Evolutionary conservation across 345 rosid species (phyloP).

Genomic region (Camelina laxa): DNA sequence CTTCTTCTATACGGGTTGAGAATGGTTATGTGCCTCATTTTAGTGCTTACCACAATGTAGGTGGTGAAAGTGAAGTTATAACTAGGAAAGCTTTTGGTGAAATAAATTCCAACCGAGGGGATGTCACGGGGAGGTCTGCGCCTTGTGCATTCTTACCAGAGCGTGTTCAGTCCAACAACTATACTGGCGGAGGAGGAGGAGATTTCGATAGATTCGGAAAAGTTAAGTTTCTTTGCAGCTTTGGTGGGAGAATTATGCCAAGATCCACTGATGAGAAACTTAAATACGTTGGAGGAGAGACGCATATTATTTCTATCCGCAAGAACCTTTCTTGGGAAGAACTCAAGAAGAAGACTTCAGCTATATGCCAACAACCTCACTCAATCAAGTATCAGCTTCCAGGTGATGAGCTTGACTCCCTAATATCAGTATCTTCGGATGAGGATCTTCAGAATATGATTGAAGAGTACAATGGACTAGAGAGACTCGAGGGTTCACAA

Average conservation of each 20-base stretch:
- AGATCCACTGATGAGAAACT: slow-evolving; percentile 71
- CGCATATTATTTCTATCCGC: slow-evolving; percentile 60
- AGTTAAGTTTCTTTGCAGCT: slow-evolving; percentile 70
- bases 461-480: slow-evolving; percentile 64
- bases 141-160: slow-evolving; percentile 34
- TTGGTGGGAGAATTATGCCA: slow-evolving; percentile 69
- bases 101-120: slow-evolving; percentile 44
- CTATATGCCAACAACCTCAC: slow-evolving; percentile 58
- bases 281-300: slow-evolving; percentile 74
- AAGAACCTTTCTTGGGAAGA: slow-evolving; percentile 60
- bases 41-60: slow-evolving; percentile 45
- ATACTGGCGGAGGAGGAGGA: slow-evolving; percentile 32
- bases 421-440: slow-evolving; percentile 67
- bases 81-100: slow-evolving; percentile 55
- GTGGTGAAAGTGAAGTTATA: slow-evolving; percentile 40
- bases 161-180: slow-evolving; percentile 46
- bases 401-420: slow-evolving; percentile 70
- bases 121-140: slow-evolving; percentile 44
- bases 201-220: slow-evolving; percentile 46
- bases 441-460: slow-evolving; percentile 77
- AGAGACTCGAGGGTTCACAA: slow-evolving; percentile 58
- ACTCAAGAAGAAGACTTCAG: slow-evolving; percentile 58
- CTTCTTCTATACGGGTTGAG: slow-evolving; percentile 45
- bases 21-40: slow-evolving; percentile 49
- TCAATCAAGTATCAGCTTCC: slow-evolving; percentile 76